phyloP scores from a whole-genome alignment of 345 rosid species.

The Camelina neglecta region DNA sequence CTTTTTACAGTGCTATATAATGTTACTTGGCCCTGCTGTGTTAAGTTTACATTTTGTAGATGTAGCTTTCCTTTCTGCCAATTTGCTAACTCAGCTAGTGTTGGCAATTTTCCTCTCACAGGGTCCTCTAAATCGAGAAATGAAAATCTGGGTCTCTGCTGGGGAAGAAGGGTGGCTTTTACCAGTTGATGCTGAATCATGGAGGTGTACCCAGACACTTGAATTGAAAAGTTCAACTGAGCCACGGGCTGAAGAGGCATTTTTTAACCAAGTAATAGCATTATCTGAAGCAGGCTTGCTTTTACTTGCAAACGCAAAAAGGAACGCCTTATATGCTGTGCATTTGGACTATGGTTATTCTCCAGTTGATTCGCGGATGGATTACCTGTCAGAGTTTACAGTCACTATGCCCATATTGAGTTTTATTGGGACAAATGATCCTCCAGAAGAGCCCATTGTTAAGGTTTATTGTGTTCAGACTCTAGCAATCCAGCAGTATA shows the following conservation, averaged over 20 bases:
- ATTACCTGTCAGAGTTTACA: constrained; percentile 81
- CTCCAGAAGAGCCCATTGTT: constrained; percentile 60
- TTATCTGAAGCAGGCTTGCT: constrained; percentile 71
- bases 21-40: constrained; percentile 8
- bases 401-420: constrained; percentile 96
- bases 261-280: constrained; percentile 84
- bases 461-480: constrained; percentile 95
- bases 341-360: constrained; percentile 81
- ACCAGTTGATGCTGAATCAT: constrained; percentile 65
- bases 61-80: background rate
- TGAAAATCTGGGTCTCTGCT: constrained; percentile 79
- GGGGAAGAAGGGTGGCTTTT: constrained; percentile 85
- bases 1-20: background rate
- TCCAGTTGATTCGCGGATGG: constrained; percentile 74
- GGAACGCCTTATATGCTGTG: constrained; percentile 79
- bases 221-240: constrained; percentile 72
- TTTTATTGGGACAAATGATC: constrained; percentile 74
- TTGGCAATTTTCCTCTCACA: constrained; percentile 29
- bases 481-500: constrained; percentile 91
- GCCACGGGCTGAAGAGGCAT: constrained; percentile 65
- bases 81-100: constrained; percentile 8
- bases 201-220: constrained; percentile 83
- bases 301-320: constrained; percentile 88
- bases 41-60: constrained; percentile 9
- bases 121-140: constrained; percentile 85